phyloP scores from a whole-genome alignment of 192 early-diverging fungal genomes.

The Coemansia biformis region DNA sequence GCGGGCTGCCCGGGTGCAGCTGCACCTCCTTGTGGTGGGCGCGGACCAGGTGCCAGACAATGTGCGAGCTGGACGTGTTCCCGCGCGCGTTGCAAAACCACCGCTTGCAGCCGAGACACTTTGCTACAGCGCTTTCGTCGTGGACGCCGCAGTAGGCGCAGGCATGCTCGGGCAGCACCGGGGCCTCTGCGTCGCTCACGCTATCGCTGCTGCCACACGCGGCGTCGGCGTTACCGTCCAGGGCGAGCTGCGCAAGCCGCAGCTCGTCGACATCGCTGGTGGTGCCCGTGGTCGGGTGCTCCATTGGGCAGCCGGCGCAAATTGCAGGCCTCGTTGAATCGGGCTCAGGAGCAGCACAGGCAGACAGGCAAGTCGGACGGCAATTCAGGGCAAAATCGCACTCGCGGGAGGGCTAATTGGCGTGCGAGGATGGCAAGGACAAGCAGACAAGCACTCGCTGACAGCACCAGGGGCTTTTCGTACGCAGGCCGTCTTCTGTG shows the following conservation, averaged over 20 bases:
- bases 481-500: too few relatives aligned
- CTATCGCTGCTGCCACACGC: constrained; percentile 27
- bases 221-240: constrained; percentile 25
- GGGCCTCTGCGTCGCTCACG: constrained; percentile 21
- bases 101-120: constrained; percentile 85
- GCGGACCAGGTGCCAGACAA: constrained; percentile 88
- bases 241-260: constrained; percentile 30
- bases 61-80: constrained; percentile 87
- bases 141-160: constrained; percentile 96
- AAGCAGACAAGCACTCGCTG: too few relatives aligned
- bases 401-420: too few relatives aligned
- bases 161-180: constrained; percentile 69
- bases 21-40: constrained; percentile 93
- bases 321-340: not conserved
- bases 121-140: constrained; percentile 75
- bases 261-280: constrained; percentile 22
- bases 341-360: too few relatives aligned
- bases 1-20: constrained; percentile 85
- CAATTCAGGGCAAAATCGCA: too few relatives aligned
- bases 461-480: too few relatives aligned
- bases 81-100: constrained; percentile 98
- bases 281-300: not conserved
- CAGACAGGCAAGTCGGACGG: too few relatives aligned
- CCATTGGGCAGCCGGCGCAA: not conserved
- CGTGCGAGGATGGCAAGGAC: too few relatives aligned